Conservation (phyloP, 257 asterid species). For the Solanum okadae region DNA sequence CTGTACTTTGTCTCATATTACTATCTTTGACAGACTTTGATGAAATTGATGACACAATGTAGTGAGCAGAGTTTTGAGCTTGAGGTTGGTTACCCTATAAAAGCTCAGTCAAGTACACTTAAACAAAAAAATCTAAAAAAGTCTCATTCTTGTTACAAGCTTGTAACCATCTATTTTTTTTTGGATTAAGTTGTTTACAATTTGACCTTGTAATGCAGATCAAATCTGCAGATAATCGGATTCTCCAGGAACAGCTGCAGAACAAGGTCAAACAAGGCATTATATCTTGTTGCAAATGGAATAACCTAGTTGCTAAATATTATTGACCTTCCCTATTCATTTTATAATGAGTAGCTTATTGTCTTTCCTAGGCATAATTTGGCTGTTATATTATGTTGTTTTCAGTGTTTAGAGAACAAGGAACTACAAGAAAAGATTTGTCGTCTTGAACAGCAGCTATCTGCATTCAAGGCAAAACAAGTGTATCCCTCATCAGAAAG, state of each 20-base stretch:
- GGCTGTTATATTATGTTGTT: constrained; percentile 9
- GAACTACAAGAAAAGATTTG: constrained; percentile 54
- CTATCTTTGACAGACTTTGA: constrained; percentile 45
- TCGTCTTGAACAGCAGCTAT: constrained; percentile 62
- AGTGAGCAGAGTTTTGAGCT: constrained; percentile 87
- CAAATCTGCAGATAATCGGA: constrained; percentile 82
- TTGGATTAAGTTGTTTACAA: constrained; percentile 8
- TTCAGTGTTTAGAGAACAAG: constrained; percentile 63
- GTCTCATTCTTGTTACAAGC: not conserved
- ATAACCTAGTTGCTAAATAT: not conserved
- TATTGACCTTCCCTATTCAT: not conserved
- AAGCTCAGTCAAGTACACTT: not conserved
- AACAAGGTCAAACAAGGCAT: constrained; percentile 45
- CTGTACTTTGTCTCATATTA: not conserved
- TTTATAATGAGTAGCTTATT: not conserved
- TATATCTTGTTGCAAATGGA: not conserved
- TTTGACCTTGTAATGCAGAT: constrained; percentile 51
- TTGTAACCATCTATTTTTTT: not conserved
- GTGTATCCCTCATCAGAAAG: constrained; percentile 30
- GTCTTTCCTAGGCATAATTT: not conserved
- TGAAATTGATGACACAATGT: constrained; percentile 73
- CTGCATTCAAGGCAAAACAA: constrained; percentile 33
- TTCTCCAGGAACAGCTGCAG: constrained; percentile 90
- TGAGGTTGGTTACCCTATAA: constrained; percentile 44
- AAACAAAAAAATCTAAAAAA: not conserved